Evolutionary conservation across 129 eudicot species (phyloP).

Genomic region (Rutidosis leptorrhynchoides): DNA sequence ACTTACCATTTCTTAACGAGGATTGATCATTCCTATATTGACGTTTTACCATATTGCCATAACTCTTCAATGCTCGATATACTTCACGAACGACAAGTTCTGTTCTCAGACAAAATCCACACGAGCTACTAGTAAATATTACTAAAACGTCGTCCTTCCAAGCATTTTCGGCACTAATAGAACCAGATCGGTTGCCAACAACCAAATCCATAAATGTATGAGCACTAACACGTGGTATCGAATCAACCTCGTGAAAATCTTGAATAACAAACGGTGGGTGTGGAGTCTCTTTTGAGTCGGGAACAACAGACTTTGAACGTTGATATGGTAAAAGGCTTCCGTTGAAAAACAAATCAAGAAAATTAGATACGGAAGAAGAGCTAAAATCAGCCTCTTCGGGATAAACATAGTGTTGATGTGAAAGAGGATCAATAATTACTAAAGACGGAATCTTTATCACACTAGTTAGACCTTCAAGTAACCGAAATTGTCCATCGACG

Average conservation of each 20-base stretch:
- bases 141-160: slow-evolving; percentile 68
- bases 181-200: slow-evolving; percentile 50
- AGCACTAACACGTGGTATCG: slow-evolving; percentile 62
- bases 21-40: slow-evolving; percentile 38
- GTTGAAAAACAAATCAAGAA: slow-evolving; percentile 56
- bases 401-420: slow-evolving; percentile 63
- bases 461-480: slow-evolving; percentile 54
- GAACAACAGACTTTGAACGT: slow-evolving; percentile 47
- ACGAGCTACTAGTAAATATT: slow-evolving; percentile 78
- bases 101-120: slow-evolving; percentile 90
- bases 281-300: slow-evolving; percentile 44
- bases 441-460: slow-evolving; percentile 53
- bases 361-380: slow-evolving; percentile 44
- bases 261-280: slow-evolving; percentile 81
- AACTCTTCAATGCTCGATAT: slow-evolving; percentile 62
- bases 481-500: slow-evolving; percentile 57
- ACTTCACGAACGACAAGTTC: slow-evolving; percentile 90
- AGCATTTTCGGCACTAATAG: slow-evolving; percentile 35
- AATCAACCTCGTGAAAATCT: slow-evolving; percentile 74
- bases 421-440: slow-evolving; percentile 64
- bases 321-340: slow-evolving; percentile 71
- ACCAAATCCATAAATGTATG: slow-evolving; percentile 67
- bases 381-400: slow-evolving; percentile 45
- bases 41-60: slow-evolving; percentile 39
- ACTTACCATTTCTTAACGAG: slow-evolving; percentile 42